A percentile compares a stretch with the other conserved stretches of the same genome.
phyloP scores from a whole-genome alignment of 1,284 basidiomycete genomes.

The Microbotryum violaceum region DNA sequence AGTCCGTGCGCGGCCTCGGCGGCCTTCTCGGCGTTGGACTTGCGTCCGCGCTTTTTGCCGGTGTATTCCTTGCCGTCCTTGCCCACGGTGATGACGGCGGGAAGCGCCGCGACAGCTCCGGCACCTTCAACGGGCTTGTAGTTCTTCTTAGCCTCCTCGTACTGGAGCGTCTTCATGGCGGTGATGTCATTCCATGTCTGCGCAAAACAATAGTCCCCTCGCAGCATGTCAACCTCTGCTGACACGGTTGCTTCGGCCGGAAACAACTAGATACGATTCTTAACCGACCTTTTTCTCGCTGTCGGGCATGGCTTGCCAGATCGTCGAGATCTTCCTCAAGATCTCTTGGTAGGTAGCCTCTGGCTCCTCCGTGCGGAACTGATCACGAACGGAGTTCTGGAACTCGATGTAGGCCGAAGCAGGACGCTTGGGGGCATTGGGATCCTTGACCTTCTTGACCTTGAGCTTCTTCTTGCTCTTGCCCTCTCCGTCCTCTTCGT shows the following conservation, averaged over 20 bases:
- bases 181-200: slow-evolving; percentile 26
- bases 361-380: slow-evolving; percentile 60
- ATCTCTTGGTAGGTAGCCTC: slow-evolving; percentile 63
- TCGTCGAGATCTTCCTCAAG: slow-evolving; percentile 59
- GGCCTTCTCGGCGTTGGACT: slow-evolving; percentile 27
- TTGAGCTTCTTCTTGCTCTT: slow-evolving; percentile 41
- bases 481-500: slow-evolving; percentile 9
- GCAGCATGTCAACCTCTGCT: neutral
- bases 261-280: no score
- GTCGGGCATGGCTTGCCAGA: slow-evolving; percentile 63
- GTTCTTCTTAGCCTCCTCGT: slow-evolving; percentile 16
- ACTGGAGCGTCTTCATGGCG: slow-evolving; percentile 16
- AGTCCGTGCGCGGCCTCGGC: slow-evolving; percentile 6
- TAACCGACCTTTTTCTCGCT: slow-evolving; percentile 62
- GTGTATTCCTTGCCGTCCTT: slow-evolving; percentile 22
- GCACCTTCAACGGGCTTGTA: slow-evolving; percentile 13
- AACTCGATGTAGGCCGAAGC: slow-evolving; percentile 91
- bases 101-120: neutral
- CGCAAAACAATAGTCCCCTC: neutral
- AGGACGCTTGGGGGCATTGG: slow-evolving; percentile 88
- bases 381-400: slow-evolving; percentile 81
- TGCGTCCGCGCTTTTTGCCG: slow-evolving; percentile 31
- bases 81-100: neutral
- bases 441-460: slow-evolving; percentile 66
- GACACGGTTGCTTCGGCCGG: neutral